phyloP scores from a whole-genome alignment of 257 asterid genomes.

The Lycium barbarum region DNA sequence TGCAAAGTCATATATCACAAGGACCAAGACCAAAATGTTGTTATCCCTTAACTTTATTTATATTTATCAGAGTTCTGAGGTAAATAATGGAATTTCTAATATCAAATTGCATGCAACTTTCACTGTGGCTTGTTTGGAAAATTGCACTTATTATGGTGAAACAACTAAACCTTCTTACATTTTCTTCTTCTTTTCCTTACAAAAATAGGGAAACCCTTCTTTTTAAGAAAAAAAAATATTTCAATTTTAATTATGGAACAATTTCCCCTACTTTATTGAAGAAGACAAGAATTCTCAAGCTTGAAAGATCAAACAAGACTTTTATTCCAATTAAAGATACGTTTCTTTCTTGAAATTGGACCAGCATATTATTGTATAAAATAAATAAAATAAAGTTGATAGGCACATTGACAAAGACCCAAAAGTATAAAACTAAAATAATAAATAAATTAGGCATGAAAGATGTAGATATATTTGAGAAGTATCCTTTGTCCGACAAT shows the following conservation, averaged over 20 bases:
- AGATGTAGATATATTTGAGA: not conserved
- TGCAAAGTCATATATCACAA: not conserved
- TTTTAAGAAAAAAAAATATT: not conserved
- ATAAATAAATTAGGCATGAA: not conserved
- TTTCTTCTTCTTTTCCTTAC: not conserved
- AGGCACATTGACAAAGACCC: not conserved
- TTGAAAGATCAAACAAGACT: conserved; percentile 9
- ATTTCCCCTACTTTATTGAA: not conserved
- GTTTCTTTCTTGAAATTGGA: conserved; percentile 16
- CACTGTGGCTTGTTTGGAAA: not conserved
- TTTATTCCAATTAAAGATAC: conserved; percentile 16
- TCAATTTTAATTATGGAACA: not conserved
- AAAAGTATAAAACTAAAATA: conserved; percentile 16
- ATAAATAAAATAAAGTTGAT: conserved; percentile 25
- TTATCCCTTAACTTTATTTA: not conserved
- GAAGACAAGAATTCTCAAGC: not conserved
- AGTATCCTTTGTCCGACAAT: conserved; percentile 6
- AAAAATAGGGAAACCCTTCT: not conserved
- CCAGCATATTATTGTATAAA: conserved; percentile 7
- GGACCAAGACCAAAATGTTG: not conserved
- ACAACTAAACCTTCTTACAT: not conserved
- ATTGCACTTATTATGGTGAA: not conserved
- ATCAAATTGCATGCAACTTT: not conserved
- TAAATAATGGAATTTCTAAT: too few species aligned
- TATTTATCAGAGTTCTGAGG: too few species aligned